These are phyloP conservation scores for Globisporangium camurandrum DNA, from an alignment of 352 stramenopile genomes.

Conservation along the genomic window DNA sequence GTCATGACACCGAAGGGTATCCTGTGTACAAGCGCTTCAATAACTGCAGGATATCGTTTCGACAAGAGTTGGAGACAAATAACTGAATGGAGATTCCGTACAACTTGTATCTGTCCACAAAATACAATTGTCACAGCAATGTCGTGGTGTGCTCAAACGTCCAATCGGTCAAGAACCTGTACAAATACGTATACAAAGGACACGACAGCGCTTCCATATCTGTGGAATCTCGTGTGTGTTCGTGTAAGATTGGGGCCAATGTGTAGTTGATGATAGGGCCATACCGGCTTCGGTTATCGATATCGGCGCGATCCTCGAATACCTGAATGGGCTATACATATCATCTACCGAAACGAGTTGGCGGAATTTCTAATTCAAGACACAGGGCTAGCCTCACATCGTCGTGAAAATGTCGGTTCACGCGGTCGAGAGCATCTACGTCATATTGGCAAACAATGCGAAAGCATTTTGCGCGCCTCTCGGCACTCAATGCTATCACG, in stretches of 20 bases:
- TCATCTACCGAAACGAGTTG: not conserved
- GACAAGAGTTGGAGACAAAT: not conserved
- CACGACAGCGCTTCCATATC: constrained; percentile 21
- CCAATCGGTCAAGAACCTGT: constrained; percentile 41
- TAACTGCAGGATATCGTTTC: constrained; percentile 12
- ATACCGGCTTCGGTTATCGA: not conserved
- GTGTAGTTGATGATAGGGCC: not conserved
- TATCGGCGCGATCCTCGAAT: not conserved
- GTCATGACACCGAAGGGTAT: constrained; percentile 8
- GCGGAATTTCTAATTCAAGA: constrained; percentile 6
- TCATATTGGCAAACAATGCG: constrained; percentile 7
- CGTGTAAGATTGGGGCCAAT: too few species aligned
- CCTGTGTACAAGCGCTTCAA: constrained; percentile 8
- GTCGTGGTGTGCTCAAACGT: constrained; percentile 34
- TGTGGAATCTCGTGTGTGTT: too few species aligned
- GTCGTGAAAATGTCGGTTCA: not conserved
- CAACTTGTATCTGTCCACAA: constrained; percentile 39
- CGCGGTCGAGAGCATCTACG: not conserved
- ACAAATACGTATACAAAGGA: constrained; percentile 57
- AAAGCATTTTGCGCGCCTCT: constrained; percentile 11
- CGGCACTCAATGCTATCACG: constrained; percentile 24
- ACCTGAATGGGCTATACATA: not conserved
- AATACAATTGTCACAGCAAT: constrained; percentile 57
- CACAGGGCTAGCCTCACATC: not conserved
- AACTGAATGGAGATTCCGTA: constrained; percentile 51